Conservation (phyloP, 805 yeast species). For the Debaryomyces maramus region DNA sequence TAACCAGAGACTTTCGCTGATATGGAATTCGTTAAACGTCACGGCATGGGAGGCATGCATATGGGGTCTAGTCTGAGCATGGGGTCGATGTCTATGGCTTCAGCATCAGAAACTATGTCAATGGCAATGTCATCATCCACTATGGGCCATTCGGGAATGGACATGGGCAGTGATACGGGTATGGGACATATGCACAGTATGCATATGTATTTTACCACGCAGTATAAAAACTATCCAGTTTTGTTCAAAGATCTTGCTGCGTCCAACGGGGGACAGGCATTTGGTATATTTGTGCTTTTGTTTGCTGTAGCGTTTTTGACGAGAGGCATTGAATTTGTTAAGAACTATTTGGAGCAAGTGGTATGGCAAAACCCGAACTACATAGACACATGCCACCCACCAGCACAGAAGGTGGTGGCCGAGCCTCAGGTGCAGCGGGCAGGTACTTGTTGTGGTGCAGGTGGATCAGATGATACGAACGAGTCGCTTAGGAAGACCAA, state of each 20-base stretch:
- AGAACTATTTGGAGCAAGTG: constrained; percentile 65
- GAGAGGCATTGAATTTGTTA: constrained; percentile 58
- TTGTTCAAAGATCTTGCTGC: constrained; percentile 59
- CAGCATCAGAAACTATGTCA: constrained; percentile 4
- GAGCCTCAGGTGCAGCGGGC: constrained; percentile 8
- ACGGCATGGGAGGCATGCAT: neutral
- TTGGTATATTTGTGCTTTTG: constrained; percentile 68
- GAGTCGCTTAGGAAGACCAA: neutral
- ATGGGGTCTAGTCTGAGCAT: constrained; percentile 3
- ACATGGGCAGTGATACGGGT: constrained; percentile 12
- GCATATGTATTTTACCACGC: constrained; percentile 58
- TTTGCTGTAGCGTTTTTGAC: constrained; percentile 59
- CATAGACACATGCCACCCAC: constrained; percentile 12
- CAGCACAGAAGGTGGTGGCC: constrained; percentile 24
- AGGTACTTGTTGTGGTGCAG: constrained; percentile 6
- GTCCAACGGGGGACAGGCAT: constrained; percentile 56
- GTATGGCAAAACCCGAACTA: constrained; percentile 53
- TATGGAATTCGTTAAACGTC: neutral
- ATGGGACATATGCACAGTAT: constrained; percentile 31
- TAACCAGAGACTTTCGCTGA: too few relatives aligned
- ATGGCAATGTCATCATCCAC: constrained; percentile 5
- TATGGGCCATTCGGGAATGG: constrained; percentile 11
- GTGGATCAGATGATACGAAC: neutral
- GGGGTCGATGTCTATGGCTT: constrained; percentile 10
- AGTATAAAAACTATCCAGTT: constrained; percentile 58